phyloP scores from a whole-genome alignment of 2,329 filamentous ascomycete species.

The Fusarium ambrosium region DNA sequence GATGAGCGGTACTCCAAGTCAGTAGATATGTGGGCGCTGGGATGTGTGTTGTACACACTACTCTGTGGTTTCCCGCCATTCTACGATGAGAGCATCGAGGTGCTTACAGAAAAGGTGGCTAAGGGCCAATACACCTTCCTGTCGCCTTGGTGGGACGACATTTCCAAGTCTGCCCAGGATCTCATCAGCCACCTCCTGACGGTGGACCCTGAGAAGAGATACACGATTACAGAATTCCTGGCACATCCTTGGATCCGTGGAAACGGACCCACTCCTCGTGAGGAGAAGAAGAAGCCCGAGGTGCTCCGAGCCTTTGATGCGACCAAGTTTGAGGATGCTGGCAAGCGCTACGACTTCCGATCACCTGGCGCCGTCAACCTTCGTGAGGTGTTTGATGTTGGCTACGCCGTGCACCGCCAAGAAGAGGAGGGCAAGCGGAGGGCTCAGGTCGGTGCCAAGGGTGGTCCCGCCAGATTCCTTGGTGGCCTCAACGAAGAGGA shows the following conservation, averaged over 20 bases:
- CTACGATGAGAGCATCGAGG: slow-evolving; percentile 97
- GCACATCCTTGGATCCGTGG: slow-evolving; percentile 93
- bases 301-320: slow-evolving; percentile 69
- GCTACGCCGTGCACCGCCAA: slow-evolving; percentile 96
- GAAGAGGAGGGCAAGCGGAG: slow-evolving; percentile 95
- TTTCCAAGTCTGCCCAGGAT: slow-evolving; percentile 94
- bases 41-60: slow-evolving; percentile 95
- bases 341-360: slow-evolving; percentile 89
- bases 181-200: slow-evolving; percentile 93
- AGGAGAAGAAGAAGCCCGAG: slow-evolving; percentile 70
- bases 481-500: slow-evolving; percentile 77
- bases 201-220: slow-evolving; percentile 95
- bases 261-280: slow-evolving; percentile 68
- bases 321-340: slow-evolving; percentile 66
- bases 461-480: slow-evolving; percentile 67
- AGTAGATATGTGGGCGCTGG: slow-evolving; percentile 99
- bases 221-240: slow-evolving; percentile 92
- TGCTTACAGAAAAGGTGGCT: slow-evolving; percentile 97
- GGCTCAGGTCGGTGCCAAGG: slow-evolving; percentile 84
- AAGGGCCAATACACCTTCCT: slow-evolving; percentile 97
- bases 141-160: slow-evolving; percentile 99
- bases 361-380: slow-evolving; percentile 95
- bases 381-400: slow-evolving; percentile 96
- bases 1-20: slow-evolving; percentile 99
- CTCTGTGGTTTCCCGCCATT: slow-evolving; percentile 98